phyloP scores from a whole-genome alignment of 1,139 yeast species.

The Blastobotrys proliferans region DNA sequence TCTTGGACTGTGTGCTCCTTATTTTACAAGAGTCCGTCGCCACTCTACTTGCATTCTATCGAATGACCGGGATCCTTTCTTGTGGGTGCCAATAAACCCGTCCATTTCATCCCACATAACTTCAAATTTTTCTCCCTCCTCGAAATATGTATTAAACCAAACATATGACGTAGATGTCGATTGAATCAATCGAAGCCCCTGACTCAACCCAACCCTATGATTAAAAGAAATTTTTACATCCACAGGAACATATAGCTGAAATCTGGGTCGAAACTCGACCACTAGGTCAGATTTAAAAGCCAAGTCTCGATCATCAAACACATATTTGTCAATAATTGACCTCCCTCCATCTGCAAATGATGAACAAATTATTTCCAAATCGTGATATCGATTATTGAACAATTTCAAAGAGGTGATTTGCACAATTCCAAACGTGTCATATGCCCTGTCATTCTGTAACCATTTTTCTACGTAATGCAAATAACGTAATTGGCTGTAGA shows the following conservation, averaged over 20 bases:
- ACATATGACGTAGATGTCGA: conserved; percentile 26
- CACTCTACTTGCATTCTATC: conserved; percentile 45
- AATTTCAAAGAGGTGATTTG: conserved; percentile 28
- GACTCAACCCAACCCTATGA: conserved; percentile 10
- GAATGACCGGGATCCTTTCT: conserved; percentile 52
- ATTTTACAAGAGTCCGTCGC: too few species aligned
- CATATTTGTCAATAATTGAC: conserved; percentile 20
- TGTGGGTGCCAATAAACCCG: conserved; percentile 60
- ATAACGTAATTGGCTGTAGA: conserved; percentile 64
- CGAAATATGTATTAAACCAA: conserved; percentile 38
- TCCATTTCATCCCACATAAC: conserved; percentile 60
- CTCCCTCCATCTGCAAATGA: conserved; percentile 23
- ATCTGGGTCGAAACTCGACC: conserved; percentile 1
- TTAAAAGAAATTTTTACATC: conserved; percentile 23
- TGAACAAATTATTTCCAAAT: conserved; percentile 27
- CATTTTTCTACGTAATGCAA: conserved; percentile 54
- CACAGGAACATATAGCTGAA: conserved; percentile 18
- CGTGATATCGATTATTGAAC: conserved; percentile 26
- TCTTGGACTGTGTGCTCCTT: too few species aligned
- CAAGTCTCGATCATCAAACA: conserved; percentile 19
- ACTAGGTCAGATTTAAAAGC: neutral
- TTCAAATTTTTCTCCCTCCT: conserved; percentile 30
- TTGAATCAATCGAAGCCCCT: conserved; percentile 10
- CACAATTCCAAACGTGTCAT: conserved; percentile 23
- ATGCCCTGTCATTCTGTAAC: conserved; percentile 21